Evolutionary conservation across 2,329 filamentous ascomycete genomes (phyloP).

Genomic region (Penicillium vulpinum): DNA sequence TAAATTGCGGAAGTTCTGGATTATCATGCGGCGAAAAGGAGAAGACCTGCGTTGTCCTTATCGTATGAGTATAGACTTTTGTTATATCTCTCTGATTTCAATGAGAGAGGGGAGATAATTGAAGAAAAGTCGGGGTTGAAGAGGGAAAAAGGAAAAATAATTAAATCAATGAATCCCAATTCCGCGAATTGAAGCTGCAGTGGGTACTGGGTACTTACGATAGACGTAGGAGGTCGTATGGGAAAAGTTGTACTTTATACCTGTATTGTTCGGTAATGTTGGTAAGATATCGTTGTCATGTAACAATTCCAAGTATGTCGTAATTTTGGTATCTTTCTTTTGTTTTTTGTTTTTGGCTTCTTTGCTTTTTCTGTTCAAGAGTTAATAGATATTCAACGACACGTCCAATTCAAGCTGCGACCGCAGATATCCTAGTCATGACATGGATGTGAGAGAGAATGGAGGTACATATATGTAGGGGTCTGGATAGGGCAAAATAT

Average conservation of each 20-base stretch:
- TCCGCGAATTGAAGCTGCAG: constrained; percentile 28
- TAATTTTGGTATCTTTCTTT: background rate
- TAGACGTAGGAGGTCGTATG: constrained; percentile 7
- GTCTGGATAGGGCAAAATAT: background rate
- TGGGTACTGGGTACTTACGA: constrained; percentile 20
- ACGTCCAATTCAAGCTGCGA: background rate
- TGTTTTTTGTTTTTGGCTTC: background rate
- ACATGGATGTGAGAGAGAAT: background rate
- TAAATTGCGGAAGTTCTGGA: constrained; percentile 25
- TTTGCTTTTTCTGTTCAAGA: background rate
- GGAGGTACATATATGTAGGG: background rate
- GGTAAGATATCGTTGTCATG: background rate
- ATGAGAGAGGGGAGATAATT: constrained; percentile 5
- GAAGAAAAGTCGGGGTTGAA: background rate
- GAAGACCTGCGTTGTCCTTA: constrained; percentile 24
- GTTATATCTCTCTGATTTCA: background rate
- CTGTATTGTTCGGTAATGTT: constrained; percentile 2
- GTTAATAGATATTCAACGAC: background rate
- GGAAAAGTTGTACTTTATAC: constrained; percentile 3
- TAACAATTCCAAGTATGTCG: background rate
- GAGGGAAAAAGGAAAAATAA: constrained; percentile 18
- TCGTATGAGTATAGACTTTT: constrained; percentile 9
- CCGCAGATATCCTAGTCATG: background rate
- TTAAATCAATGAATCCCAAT: constrained; percentile 28
- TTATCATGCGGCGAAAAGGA: constrained; percentile 30